Base-by-base conservation (phyloP, 2,329 filamentous ascomycete genomes). In the Blastomyces parvus region DNA sequence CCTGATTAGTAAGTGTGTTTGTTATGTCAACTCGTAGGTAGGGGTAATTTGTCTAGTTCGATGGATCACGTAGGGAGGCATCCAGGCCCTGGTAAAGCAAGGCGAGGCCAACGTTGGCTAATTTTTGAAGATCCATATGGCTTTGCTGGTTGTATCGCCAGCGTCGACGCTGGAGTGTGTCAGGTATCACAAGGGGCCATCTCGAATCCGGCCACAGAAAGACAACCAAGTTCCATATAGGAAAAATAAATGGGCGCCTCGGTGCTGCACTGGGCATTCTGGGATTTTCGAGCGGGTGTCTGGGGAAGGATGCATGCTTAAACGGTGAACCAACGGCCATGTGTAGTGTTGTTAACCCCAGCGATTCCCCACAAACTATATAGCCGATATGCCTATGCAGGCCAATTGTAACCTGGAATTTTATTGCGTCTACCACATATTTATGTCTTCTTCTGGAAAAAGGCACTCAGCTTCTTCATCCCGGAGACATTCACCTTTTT, bases 381-480 rank as follows among this genome's bases (percentile, higher is more conserved):
- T 17, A 25, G 27, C 25, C 17, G 25, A 17, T 25, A 14, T 52
- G 4, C 5, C 27, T 52, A 14, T 22, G 9, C 48, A 27, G 13
- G 4, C 11, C 4, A 50, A n/a, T 55, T 14, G 8, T 22, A 55
- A 17, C n/a, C 25, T 53, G 25, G 13, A 13, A 52, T 36, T 14
- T 19, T n/a, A 36, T 33, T 33, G 30, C 11, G 33, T 11, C 17
- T 19, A 30, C 30, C 33, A 55, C 17, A 17, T 52, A 2, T 36
- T 30, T 52, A 61, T 19, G 52, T 62, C 52, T 62, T 62, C 56
- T 93, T 95, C 65, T 86, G 86, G 75, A 99, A 99, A 78, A 99
- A 99, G 66, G 87, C 84, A 73, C 90, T 96, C 84, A 99, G 84
- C 80, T 97, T 99, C 83, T 89, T 94, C 94, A 99, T 99, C 1